Conservation (phyloP, 75 land plant genomes). For the Selaginella tamariscina region DNA sequence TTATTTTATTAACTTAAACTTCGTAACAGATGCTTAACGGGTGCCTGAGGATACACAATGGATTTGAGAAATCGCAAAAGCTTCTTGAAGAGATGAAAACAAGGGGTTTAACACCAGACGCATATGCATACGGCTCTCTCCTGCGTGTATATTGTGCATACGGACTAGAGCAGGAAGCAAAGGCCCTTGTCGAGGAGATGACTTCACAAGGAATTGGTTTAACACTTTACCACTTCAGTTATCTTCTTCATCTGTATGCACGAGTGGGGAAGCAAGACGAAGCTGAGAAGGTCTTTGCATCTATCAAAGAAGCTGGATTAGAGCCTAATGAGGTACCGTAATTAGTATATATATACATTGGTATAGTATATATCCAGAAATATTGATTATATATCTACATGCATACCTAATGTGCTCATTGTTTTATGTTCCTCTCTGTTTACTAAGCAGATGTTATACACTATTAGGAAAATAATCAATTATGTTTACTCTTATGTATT, state of each 20-base stretch:
- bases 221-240: constrained; percentile 70
- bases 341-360: too few species aligned
- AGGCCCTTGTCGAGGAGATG: constrained; percentile 52
- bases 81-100: constrained; percentile 42
- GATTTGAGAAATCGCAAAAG: constrained; percentile 42
- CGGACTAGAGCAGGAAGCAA: constrained; percentile 42
- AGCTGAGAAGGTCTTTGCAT: constrained; percentile 54
- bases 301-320: constrained; percentile 60
- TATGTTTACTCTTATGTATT: too few species aligned
- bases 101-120: constrained; percentile 36
- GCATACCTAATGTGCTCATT: too few species aligned
- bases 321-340: constrained; percentile 74
- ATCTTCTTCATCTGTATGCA: constrained; percentile 69
- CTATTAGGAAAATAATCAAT: too few species aligned
- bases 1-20: too few species aligned
- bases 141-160: constrained; percentile 65
- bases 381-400: too few species aligned
- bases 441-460: too few species aligned
- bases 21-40: constrained; percentile 65
- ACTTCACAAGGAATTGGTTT: constrained; percentile 42
- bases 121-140: constrained; percentile 49
- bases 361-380: too few species aligned
- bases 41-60: constrained; percentile 42
- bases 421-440: too few species aligned
- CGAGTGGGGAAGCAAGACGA: constrained; percentile 40